A percentile compares a stretch with the other conserved stretches of the same genome.
Conservation (phyloP, 345 rosid species). For the Camelina hispida region DNA sequence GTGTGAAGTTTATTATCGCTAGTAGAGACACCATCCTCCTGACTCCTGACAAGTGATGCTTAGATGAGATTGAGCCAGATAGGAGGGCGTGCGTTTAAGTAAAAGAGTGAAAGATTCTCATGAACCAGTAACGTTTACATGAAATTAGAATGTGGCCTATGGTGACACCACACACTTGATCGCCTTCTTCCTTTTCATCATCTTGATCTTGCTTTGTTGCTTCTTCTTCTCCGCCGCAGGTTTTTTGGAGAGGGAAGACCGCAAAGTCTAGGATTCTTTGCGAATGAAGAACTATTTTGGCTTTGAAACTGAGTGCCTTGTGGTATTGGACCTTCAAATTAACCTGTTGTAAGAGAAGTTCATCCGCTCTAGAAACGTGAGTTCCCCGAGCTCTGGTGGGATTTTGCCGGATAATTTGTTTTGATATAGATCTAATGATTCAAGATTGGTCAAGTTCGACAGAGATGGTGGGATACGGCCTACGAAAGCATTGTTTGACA, state of each 20-base stretch:
- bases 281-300: slow-evolving; percentile 18
- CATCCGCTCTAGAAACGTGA: slow-evolving; percentile 1
- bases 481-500: slow-evolving; percentile 34
- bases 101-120: background rate
- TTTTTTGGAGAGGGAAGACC: background rate
- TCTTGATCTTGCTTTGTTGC: slow-evolving; percentile 12
- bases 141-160: slow-evolving; percentile 23
- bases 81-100: no score
- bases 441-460: slow-evolving; percentile 30
- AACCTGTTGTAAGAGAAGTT: slow-evolving; percentile 24
- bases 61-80: no score
- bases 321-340: slow-evolving; percentile 27
- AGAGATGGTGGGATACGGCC: slow-evolving; percentile 27
- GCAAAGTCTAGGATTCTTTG: background rate
- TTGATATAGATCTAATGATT: slow-evolving; percentile 37
- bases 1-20: no score
- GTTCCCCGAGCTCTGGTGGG: slow-evolving; percentile 31
- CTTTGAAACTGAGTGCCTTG: slow-evolving; percentile 26
- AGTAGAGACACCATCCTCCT: no score
- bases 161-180: slow-evolving; percentile 1
- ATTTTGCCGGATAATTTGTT: slow-evolving; percentile 24
- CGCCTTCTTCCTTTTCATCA: slow-evolving; percentile 2
- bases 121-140: background rate
- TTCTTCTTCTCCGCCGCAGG: slow-evolving; percentile 3
- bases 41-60: no score